Conservation (phyloP, 768 basidiomycete species). For the Tulasnella sp. region DNA sequence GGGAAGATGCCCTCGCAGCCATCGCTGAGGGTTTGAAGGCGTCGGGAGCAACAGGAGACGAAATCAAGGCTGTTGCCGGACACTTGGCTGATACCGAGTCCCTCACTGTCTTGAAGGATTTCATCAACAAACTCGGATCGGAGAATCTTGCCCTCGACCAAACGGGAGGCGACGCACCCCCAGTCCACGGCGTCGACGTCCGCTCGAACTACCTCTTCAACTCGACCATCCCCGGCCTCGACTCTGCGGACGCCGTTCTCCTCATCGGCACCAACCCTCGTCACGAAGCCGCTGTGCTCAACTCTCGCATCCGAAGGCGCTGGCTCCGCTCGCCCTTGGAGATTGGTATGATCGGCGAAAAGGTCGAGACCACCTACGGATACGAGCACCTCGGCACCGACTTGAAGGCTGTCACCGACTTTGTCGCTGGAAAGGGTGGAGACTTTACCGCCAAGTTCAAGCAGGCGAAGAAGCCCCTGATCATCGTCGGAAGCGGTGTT, state of each 20-base stretch:
- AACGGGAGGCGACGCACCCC: constrained; percentile 63
- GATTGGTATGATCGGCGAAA: constrained; percentile 87
- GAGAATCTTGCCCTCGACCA: constrained; percentile 90
- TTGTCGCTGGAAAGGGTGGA: constrained; percentile 67
- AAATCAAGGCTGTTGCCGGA: constrained; percentile 94
- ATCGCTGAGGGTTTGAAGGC: constrained; percentile 75
- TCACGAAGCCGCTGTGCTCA: constrained; percentile 95
- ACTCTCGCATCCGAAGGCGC: constrained; percentile 93
- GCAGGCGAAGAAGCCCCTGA: constrained; percentile 85
- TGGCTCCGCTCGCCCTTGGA: constrained; percentile 89
- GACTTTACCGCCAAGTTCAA: constrained; percentile 85
- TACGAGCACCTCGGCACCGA: constrained; percentile 88
- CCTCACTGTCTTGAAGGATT: constrained; percentile 90
- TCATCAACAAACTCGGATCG: constrained; percentile 89
- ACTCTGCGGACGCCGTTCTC: constrained; percentile 88
- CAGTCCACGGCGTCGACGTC: constrained; percentile 82
- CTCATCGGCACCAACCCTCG: constrained; percentile 96
- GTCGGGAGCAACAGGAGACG: constrained; percentile 84
- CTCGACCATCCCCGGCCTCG: constrained; percentile 85
- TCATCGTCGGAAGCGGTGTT: constrained; percentile 89
- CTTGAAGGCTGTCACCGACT: constrained; percentile 72
- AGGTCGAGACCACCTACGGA: constrained; percentile 88
- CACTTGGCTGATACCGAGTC: constrained; percentile 93
- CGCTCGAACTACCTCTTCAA: constrained; percentile 98
- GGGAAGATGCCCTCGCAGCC: constrained; percentile 85